Percentiles rank a stretch among this genome's conserved stretches.
phyloP scores from a whole-genome alignment of 2,329 filamentous ascomycete genomes.

The Fusarium sp. region DNA sequence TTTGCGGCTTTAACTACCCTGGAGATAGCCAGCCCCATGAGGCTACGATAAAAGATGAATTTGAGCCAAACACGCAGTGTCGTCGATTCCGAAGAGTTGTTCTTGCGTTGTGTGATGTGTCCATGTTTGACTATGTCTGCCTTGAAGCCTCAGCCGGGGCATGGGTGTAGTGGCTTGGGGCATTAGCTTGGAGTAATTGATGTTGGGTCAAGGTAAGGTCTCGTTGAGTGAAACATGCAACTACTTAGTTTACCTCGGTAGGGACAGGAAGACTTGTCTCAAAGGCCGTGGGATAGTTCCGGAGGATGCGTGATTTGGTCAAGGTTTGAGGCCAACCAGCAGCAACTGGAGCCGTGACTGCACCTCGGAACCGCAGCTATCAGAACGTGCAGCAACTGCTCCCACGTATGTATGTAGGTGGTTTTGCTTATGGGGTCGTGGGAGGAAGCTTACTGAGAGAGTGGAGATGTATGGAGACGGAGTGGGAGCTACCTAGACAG shows the following conservation, averaged over 20 bases:
- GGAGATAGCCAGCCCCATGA: constrained; percentile 49
- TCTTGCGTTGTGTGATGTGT: neutral
- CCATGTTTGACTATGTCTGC: neutral
- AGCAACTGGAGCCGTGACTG: neutral
- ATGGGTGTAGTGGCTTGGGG: neutral
- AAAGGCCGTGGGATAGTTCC: neutral
- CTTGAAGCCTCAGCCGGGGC: neutral
- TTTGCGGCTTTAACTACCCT: constrained; percentile 44
- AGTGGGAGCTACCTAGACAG: neutral
- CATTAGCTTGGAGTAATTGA: neutral
- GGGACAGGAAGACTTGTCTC: neutral
- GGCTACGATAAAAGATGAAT: constrained; percentile 53
- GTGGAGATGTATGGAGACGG: neutral
- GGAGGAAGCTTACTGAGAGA: neutral
- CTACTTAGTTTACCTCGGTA: neutral
- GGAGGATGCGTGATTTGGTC: neutral
- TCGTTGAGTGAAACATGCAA: neutral
- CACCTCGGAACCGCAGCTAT: neutral
- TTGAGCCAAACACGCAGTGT: constrained; percentile 46
- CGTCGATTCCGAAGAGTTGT: constrained; percentile 35
- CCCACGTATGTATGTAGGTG: neutral
- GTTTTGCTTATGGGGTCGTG: neutral
- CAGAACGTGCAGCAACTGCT: neutral
- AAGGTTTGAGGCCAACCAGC: neutral
- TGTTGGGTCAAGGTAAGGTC: neutral